Percentiles rank a stretch among this genome's conserved stretches.
phyloP scores from a whole-genome alignment of 2,329 filamentous ascomycete genomes.

The Fusarium sp. region DNA sequence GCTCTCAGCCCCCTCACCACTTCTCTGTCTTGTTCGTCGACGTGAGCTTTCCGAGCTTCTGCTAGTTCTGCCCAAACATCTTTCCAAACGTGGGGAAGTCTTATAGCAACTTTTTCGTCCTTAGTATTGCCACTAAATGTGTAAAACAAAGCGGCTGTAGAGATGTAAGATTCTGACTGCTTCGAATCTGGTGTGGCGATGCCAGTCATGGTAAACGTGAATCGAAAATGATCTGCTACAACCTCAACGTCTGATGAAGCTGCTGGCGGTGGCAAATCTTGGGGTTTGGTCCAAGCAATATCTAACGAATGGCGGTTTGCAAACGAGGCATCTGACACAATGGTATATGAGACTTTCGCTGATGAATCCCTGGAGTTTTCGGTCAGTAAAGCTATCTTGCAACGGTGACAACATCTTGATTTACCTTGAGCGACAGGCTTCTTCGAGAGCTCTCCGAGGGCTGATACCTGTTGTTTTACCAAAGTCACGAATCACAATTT shows the following conservation, averaged over 20 bases:
- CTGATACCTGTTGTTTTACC: constrained; percentile 82
- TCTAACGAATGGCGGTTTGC: constrained; percentile 80
- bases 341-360: constrained; percentile 73
- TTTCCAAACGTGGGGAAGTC: constrained; percentile 83
- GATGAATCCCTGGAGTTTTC: constrained; percentile 71
- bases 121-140: constrained; percentile 81
- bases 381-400: constrained; percentile 9
- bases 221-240: constrained; percentile 61
- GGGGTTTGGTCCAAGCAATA: constrained; percentile 82
- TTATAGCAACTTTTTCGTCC: constrained; percentile 86
- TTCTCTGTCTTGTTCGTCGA: constrained; percentile 77
- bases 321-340: constrained; percentile 79
- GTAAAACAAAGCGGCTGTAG: constrained; percentile 84
- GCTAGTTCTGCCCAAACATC: constrained; percentile 87
- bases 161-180: constrained; percentile 89
- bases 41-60: constrained; percentile 74
- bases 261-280: constrained; percentile 60
- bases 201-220: constrained; percentile 78
- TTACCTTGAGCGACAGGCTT: constrained; percentile 85
- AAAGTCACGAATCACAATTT: constrained; percentile 81
- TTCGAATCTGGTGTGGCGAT: constrained; percentile 79
- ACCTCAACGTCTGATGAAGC: constrained; percentile 58
- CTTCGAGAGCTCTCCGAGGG: constrained; percentile 82
- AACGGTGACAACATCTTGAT: constrained; percentile 15
- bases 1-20: constrained; percentile 75